These are phyloP conservation scores for Penicillium griseofulvum DNA, from an alignment of 2,329 filamentous ascomycete genomes.

Conservation along the genomic window DNA sequence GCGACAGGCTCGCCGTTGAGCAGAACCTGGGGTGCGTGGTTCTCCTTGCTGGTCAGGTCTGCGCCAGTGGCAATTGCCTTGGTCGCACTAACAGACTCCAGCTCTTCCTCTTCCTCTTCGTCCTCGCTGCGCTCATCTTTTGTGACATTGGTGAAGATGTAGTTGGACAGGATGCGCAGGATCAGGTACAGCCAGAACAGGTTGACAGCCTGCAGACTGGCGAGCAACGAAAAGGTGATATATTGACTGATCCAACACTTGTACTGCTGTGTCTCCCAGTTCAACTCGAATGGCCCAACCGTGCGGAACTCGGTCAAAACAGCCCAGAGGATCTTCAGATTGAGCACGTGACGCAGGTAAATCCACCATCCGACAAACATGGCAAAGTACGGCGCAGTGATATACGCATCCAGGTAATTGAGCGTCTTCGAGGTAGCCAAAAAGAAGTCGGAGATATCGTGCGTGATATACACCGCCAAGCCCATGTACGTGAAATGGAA, in stretches of 20 bases:
- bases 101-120: constrained; percentile 44
- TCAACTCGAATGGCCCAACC: constrained; percentile 47
- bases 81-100: constrained; percentile 18
- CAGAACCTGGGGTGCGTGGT: constrained; percentile 35
- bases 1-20: constrained; percentile 40
- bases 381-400: constrained; percentile 82
- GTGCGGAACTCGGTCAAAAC: constrained; percentile 48
- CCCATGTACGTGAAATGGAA: constrained; percentile 98
- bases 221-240: constrained; percentile 47
- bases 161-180: constrained; percentile 44
- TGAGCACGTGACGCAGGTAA: constrained; percentile 77
- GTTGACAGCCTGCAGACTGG: constrained; percentile 47
- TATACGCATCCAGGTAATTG: constrained; percentile 78
- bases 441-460: constrained; percentile 95
- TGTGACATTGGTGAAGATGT: constrained; percentile 38
- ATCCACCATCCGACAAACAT: constrained; percentile 81
- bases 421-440: constrained; percentile 87
- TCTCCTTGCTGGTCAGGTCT: constrained; percentile 29
- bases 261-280: constrained; percentile 51
- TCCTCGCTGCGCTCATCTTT: constrained; percentile 48
- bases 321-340: constrained; percentile 49
- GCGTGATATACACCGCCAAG: constrained; percentile 87
- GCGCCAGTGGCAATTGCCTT: constrained; percentile 30
- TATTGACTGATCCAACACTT: constrained; percentile 50
- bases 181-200: constrained; percentile 49